Base-by-base conservation (phyloP, 2,329 filamentous ascomycete genomes). In the Diaporthe amygdali region DNA sequence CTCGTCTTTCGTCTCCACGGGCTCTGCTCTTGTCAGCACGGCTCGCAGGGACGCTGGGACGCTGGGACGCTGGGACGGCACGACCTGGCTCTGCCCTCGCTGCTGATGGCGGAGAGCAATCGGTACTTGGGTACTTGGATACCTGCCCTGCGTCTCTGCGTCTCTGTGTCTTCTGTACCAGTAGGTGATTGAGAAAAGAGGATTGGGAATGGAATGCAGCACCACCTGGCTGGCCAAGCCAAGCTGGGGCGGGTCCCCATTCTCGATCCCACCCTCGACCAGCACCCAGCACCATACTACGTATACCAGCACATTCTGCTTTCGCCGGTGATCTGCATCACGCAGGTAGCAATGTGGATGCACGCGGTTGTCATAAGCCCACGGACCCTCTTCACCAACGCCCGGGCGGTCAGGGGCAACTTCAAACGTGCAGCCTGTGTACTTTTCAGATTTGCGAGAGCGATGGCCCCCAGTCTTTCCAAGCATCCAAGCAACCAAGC, bases 381-480 rank as follows among this genome's bases (percentile, higher is more conserved):
- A 63, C 59, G 59, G 59, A 63, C 59, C 59, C 59, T 63, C 59
- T 41, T 15, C 44, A 63, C 25, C 56, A 22, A 22, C 27, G 39
- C 39, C 37, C 55, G 55, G 39, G 56, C 56, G 56, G 56, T 63
- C 56, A 63, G 56, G 56, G 56, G 56, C 41, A 63, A 46, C 27
- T 27, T 63, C 56, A 63, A 63, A 63, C 56, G 25, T 25, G 9
- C 56, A 20, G 49, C 27, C 27, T 39, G 55, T 61, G 37, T 25
- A 61, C 27, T 47, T n/a, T 47, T 63, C 59, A 63, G 59, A 63
- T 63, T 63, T 63, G 59, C 59, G 59, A 63, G 59, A 63, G 41
- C 41, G 59, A 63, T 47, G 59, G 41, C 34, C 52, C 52, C 54
- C 54, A 56, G 54, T 22, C 34, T 27, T 41, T n/a, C n/a, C n/a